Percentiles rank a stretch among this genome's conserved stretches.
These are phyloP conservation scores for Pistacia integerrima DNA, from an alignment of 345 rosid species.

Conservation along the genomic window DNA sequence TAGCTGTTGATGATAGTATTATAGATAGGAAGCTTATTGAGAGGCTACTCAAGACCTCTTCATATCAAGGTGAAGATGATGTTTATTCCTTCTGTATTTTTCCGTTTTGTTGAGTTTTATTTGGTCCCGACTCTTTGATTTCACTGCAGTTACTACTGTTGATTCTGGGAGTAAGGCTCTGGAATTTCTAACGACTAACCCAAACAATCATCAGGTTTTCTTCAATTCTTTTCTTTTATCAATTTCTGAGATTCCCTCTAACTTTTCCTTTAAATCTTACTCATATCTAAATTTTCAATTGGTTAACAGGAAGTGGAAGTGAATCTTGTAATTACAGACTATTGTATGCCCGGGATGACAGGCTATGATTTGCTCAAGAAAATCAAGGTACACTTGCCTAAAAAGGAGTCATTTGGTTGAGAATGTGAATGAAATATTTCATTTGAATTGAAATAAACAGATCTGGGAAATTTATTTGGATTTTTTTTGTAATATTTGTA, in stretches of 20 bases:
- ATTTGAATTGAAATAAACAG: background rate
- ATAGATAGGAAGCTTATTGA: conserved; percentile 87
- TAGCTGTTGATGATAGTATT: conserved; percentile 91
- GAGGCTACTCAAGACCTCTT: conserved; percentile 86
- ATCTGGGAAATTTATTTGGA: conserved; percentile 12
- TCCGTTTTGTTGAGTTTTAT: background rate
- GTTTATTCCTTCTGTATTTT: background rate
- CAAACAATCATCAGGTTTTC: conserved; percentile 36
- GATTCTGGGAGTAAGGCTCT: conserved; percentile 79
- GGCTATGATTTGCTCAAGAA: conserved; percentile 81
- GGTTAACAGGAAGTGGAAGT: conserved; percentile 52
- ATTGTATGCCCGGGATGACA: conserved; percentile 91
- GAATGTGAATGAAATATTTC: too few relatives aligned
- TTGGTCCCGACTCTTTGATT: conserved; percentile 6
- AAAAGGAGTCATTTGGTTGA: too few relatives aligned
- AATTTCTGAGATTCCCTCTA: background rate
- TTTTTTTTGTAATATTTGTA: conserved; percentile 25
- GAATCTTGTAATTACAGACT: conserved; percentile 71
- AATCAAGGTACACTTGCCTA: conserved; percentile 47
- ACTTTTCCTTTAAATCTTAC: background rate
- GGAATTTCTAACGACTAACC: conserved; percentile 48
- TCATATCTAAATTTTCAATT: background rate
- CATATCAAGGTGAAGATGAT: conserved; percentile 63
- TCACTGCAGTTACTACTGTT: conserved; percentile 62
- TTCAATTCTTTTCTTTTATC: background rate